Conservation (phyloP, 2,329 filamentous ascomycete species). For the Aspergillus transmontanensis region DNA sequence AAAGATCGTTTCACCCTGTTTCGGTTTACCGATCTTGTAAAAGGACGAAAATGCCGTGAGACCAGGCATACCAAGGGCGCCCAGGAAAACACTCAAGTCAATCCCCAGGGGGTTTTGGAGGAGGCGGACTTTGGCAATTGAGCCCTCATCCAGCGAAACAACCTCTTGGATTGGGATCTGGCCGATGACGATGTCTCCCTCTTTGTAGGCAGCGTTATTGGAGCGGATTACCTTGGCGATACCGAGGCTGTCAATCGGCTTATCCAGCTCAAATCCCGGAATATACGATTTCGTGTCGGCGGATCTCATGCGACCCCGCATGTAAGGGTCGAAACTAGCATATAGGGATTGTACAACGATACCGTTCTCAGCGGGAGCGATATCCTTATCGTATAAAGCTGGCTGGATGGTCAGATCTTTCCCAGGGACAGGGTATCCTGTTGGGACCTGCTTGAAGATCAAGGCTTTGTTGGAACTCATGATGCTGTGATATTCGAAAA, state of each 20-base stretch:
- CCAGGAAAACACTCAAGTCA: conserved; percentile 64
- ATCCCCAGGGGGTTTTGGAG: conserved; percentile 66
- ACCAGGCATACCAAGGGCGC: conserved; percentile 77
- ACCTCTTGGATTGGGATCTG: conserved; percentile 70
- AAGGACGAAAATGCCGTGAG: conserved; percentile 74
- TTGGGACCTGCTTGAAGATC: conserved; percentile 71
- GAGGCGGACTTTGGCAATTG: conserved; percentile 50
- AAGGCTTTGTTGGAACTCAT: conserved; percentile 66
- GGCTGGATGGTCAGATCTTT: conserved; percentile 70
- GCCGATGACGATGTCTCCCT: conserved; percentile 67
- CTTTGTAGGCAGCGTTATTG: conserved; percentile 62
- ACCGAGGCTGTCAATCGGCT: conserved; percentile 65
- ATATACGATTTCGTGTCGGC: conserved; percentile 67
- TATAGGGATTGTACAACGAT: conserved; percentile 71
- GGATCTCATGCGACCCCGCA: conserved; percentile 76
- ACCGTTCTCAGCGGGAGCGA: conserved; percentile 63
- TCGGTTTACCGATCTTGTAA: conserved; percentile 73
- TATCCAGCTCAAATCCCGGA: conserved; percentile 62
- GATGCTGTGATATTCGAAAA: neutral
- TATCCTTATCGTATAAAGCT: conserved; percentile 64
- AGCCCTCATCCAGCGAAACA: conserved; percentile 54
- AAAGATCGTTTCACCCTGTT: conserved; percentile 80
- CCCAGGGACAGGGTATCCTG: conserved; percentile 67
- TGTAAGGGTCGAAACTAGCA: conserved; percentile 81
- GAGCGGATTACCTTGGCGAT: conserved; percentile 73